phyloP scores from a whole-genome alignment of 1,139 yeast species.

The Hyphopichia pseudoburtonii region DNA sequence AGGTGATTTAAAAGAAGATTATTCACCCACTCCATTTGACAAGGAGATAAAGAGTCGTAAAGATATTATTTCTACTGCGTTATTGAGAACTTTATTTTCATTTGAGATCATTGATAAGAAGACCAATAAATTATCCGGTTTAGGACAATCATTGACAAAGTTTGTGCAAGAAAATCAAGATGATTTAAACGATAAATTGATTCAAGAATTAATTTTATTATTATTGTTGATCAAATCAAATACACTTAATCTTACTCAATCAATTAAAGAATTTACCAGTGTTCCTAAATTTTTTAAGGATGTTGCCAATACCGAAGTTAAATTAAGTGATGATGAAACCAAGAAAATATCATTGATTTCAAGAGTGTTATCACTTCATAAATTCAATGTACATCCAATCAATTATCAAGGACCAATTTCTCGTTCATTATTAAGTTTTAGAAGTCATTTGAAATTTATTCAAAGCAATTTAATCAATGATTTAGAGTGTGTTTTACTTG shows the following conservation, averaged over 20 bases:
- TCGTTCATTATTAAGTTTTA: constrained; percentile 59
- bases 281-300: constrained; percentile 40
- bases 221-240: constrained; percentile 41
- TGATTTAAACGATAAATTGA: constrained; percentile 19
- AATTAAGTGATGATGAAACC: constrained; percentile 29
- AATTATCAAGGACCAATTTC: constrained; percentile 73
- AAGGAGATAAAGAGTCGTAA: constrained; percentile 35
- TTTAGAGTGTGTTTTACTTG: constrained; percentile 51
- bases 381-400: constrained; percentile 53
- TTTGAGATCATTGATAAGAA: constrained; percentile 53
- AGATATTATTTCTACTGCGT: constrained; percentile 61
- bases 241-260: constrained; percentile 28
- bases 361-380: constrained; percentile 57
- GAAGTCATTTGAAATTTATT: constrained; percentile 63
- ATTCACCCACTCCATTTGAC: constrained; percentile 12
- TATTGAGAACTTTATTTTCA: constrained; percentile 58
- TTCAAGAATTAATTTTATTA: constrained; percentile 43
- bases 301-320: constrained; percentile 25
- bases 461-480: constrained; percentile 53
- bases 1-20: constrained; percentile 20
- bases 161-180: constrained; percentile 26
- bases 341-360: constrained; percentile 51
- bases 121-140: constrained; percentile 43
- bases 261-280: constrained; percentile 31
- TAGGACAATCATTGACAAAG: constrained; percentile 56